Conservation (phyloP, 768 basidiomycete genomes). For the Kwoniella newhampshirensis region DNA sequence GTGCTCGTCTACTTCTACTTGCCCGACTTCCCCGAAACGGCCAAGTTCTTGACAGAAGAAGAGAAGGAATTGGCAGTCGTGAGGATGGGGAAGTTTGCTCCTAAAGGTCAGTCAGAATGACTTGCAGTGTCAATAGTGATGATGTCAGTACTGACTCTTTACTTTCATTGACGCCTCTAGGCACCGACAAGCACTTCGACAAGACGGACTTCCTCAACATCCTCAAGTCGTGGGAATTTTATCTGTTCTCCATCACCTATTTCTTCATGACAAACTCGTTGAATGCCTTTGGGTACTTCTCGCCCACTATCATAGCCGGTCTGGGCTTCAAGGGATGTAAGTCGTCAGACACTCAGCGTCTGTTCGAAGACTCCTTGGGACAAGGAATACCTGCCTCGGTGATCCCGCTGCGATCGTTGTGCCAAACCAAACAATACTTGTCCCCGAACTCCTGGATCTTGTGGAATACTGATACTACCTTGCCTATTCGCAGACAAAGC, state of each 20-base stretch:
- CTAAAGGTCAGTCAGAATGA: constrained; percentile 17
- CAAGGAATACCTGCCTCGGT: too few species aligned
- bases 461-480: too few species aligned
- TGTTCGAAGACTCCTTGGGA: too few species aligned
- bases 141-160: neutral
- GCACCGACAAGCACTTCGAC: constrained; percentile 32
- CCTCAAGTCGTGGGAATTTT: constrained; percentile 22
- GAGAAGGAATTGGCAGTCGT: constrained; percentile 18
- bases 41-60: constrained; percentile 35
- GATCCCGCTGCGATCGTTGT: too few species aligned
- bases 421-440: too few species aligned
- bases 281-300: constrained; percentile 30
- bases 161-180: neutral
- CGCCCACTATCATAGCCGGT: constrained; percentile 21
- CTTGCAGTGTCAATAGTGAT: too few species aligned
- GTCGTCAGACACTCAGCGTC: too few species aligned
- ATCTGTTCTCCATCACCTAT: constrained; percentile 18
- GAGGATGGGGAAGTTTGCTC: constrained; percentile 29
- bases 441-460: too few species aligned
- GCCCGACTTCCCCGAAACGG: constrained; percentile 36
- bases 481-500: constrained; percentile 16
- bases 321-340: constrained; percentile 41
- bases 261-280: constrained; percentile 12
- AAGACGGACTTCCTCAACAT: constrained; percentile 26
- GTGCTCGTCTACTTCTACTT: constrained; percentile 30